Base-by-base conservation (phyloP, 495 filamentous ascomycete genomes). In the Sporormia fimetaria region DNA sequence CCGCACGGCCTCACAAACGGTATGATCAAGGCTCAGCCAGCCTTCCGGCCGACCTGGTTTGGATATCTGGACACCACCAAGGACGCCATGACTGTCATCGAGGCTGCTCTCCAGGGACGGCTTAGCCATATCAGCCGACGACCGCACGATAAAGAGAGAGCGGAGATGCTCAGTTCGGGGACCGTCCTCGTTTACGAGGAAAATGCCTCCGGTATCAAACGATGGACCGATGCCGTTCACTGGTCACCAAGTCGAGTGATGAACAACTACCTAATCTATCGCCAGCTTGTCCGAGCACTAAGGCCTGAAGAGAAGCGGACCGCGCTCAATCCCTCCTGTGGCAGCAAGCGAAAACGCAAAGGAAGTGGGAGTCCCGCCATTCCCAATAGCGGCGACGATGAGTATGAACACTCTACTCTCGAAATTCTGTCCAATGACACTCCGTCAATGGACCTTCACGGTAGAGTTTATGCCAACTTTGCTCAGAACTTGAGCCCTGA, bases 181-280 rank as follows among this genome's bases (percentile, higher is more conserved):
- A 78, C 79, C 38, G 73, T 93, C 8, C 88, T 94, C 58, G 81
- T 94, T 48, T 94, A 93, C 61, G 83, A 90, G 55, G 84, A 93
- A 56, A 75, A 81, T 40, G 76, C 81, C 0, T 88, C 86, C 1
- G 83, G 82, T 2, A 92, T 94, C 61, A 92, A 88, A 63, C 72
- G 87, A 27, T 94, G 87, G 87, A 94, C 87, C 0, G 87, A 95
- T 57, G 85, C 86, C 2, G 71, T 83, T 9, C 75, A 75, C 12
- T 94, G 87, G 87, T 88, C 82, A 52, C 86, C 87, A 0, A 92
- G 86, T 57, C 78, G 87, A 11, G 87, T 94, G 23, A 63, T 90
- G 30, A 80, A 78, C 29, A 93, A 94, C 52, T 92, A 86, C 52
- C 72, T 94, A 21, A 71, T 95, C 46, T 95, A 95, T 57, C 80